These are phyloP conservation scores for Clavaria fumosa DNA, from an alignment of 768 basidiomycete species.

Conservation along the genomic window DNA sequence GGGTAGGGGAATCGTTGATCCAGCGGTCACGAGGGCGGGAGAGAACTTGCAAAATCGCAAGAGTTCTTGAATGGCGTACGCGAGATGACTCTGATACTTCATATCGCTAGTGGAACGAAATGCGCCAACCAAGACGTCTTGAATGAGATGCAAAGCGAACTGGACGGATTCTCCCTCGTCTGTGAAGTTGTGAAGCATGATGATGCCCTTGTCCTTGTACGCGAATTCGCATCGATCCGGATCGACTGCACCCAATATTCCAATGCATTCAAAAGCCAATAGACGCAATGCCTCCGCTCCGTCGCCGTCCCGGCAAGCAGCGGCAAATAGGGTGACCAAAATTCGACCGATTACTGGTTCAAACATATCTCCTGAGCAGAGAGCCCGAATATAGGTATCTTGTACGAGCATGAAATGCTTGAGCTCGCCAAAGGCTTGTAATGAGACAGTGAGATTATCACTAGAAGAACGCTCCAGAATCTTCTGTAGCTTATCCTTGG, in stretches of 20 bases:
- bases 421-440: constrained; percentile 63
- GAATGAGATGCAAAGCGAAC: constrained; percentile 80
- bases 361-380: constrained; percentile 79
- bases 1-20: constrained; percentile 31
- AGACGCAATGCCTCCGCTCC: constrained; percentile 48
- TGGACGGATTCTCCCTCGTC: constrained; percentile 59
- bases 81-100: constrained; percentile 76
- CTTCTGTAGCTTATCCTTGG: constrained; percentile 39
- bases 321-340: constrained; percentile 47
- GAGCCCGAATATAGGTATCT: constrained; percentile 35
- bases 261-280: constrained; percentile 80
- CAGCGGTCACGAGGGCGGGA: constrained; percentile 47
- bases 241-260: constrained; percentile 84
- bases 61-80: constrained; percentile 85
- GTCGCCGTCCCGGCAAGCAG: constrained; percentile 69
- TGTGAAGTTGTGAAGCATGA: constrained; percentile 66
- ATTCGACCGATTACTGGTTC: constrained; percentile 59
- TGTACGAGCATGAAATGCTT: constrained; percentile 45
- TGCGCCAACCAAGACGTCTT: constrained; percentile 71
- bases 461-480: constrained; percentile 61
- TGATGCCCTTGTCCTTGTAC: constrained; percentile 41
- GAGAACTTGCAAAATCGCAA: constrained; percentile 79
- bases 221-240: constrained; percentile 78
- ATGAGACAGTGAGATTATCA: constrained; percentile 67
- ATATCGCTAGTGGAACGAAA: constrained; percentile 93